phyloP scores from a whole-genome alignment of 2,329 filamentous ascomycete genomes.

The Colletotrichum aenigma region DNA sequence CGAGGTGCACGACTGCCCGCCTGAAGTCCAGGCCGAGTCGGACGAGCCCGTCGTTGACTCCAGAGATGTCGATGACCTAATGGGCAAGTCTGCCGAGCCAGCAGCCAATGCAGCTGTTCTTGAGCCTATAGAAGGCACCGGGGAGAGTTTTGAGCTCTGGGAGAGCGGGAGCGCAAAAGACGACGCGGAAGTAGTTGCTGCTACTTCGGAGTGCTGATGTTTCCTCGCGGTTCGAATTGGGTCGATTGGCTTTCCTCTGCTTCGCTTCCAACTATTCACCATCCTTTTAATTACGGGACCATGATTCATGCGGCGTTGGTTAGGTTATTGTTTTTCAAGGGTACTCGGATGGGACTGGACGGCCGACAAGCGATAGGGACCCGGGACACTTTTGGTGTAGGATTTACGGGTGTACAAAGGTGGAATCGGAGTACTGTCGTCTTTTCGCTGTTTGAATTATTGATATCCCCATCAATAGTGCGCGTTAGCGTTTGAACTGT shows the following conservation, averaged over 20 bases:
- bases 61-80: constrained; percentile 39
- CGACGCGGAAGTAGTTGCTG: constrained; percentile 43
- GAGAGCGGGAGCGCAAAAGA: constrained; percentile 71
- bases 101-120: constrained; percentile 52
- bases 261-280: constrained; percentile 20
- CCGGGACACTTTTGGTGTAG: not conserved
- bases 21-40: constrained; percentile 27
- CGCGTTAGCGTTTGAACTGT: not conserved
- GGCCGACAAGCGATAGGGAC: not conserved
- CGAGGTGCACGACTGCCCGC: constrained; percentile 27
- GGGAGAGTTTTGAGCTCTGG: constrained; percentile 71
- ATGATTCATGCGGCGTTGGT: constrained; percentile 19
- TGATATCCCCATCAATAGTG: constrained; percentile 14
- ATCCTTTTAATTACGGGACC: constrained; percentile 17
- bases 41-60: constrained; percentile 21
- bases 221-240: not conserved
- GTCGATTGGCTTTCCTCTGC: not conserved
- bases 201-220: constrained; percentile 27
- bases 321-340: not conserved
- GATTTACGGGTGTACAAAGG: constrained; percentile 3
- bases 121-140: constrained; percentile 61
- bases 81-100: constrained; percentile 37
- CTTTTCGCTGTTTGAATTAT: not conserved
- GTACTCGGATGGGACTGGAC: not conserved
- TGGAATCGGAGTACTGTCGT: constrained; percentile 2